Base-by-base conservation (phyloP, 805 yeast genomes). In the Starmerella tilneyi region DNA sequence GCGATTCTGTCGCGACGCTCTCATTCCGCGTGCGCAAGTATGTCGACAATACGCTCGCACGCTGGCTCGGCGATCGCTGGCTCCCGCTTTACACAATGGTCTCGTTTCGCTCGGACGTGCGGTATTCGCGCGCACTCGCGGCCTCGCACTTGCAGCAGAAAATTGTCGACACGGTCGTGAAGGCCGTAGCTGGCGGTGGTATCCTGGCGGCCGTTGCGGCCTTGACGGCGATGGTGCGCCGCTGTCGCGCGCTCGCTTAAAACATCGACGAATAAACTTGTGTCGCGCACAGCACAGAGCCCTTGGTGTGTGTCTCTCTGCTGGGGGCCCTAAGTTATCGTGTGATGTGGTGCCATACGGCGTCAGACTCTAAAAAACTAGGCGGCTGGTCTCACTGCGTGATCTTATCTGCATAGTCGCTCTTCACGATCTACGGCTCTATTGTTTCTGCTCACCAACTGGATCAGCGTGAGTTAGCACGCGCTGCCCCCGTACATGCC, bases 51-150 rank as follows among this genome's bases (percentile, higher is more conserved):
- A 49, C 75, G 4, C 63, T 88, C 44, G 80, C 85, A 8, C 72
- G 70, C 40, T 50, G 70, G 9, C 62, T 78, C 21, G 78, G 78
- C 46, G 79, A 76, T 16, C 63, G 60, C 29, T 84, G 95, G 94
- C 64, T 85, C 26, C 95, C 96, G 1, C 66, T 88, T 56, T 88
- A 88, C 62, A 79, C 94, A 9, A 86, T 88, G 96, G 84, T 88
- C 3, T 81, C 94, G 1, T 88, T 88, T 66, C 69, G 94, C 50
- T 76, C 79, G 6, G 95, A 88, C 59, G 79, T 86, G 27, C 69
- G 81, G 9, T 88, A 88, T 58, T 73, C 85, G 1, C 68, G 69
- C 43, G 94, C 94, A 1, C 69, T 83, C 11, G 59, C 60, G 8
- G 68, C 70, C 28, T 76, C 76, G 41, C 59, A 63, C 33, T 66